Base-by-base conservation (phyloP, 1,139 yeast species). In the Hyphopichia wangnamkhiaoensis region DNA sequence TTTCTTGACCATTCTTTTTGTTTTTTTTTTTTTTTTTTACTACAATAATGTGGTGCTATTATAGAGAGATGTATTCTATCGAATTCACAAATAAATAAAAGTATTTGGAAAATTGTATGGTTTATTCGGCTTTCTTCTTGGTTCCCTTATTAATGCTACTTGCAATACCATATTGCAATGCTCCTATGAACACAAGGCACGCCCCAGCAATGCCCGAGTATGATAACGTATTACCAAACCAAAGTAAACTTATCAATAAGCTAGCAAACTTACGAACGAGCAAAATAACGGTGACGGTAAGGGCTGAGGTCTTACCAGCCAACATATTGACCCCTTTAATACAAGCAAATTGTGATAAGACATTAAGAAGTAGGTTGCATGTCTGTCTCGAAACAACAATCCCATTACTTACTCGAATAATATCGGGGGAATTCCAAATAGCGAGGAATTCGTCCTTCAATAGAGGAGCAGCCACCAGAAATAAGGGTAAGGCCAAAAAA, bases 241-340 rank as follows among this genome's bases (percentile, higher is more conserved):
- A 45, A 58, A 60, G 39, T 71, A 58, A 68, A 44, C 88, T 81
- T 18, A 84, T 48, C 21, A 80, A 44, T 40, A 85, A 60, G 43
- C 88, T 81, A 10, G 74, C 58, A 45, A 84, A 77, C 54, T 84
- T 82, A 35, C 93, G 69, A 6, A 82, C 61, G 38, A 81, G 66
- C 20, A 84, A 63, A 1, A 81, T 76, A 19, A 84, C 74, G 0
- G 82, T 73, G 1, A 84, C 78, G 0, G 87, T 79, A 35, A 84
- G 56, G 0, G 91, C 84, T 21, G 79, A 66, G 1, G 81, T 68
- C 21, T 60, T 61, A 6, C 84, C 79, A 0, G 84, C 80, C 17
- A 84, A 61, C 51, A 68, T 69, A 52, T 82, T 82, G 16, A 84
- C 91, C 3, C 91, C 90, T 13, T 78, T 63, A 2, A 82, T 79